Evolutionary conservation across 2,329 filamentous ascomycete species (phyloP).

Genomic region (Aspergillus fischeri): DNA sequence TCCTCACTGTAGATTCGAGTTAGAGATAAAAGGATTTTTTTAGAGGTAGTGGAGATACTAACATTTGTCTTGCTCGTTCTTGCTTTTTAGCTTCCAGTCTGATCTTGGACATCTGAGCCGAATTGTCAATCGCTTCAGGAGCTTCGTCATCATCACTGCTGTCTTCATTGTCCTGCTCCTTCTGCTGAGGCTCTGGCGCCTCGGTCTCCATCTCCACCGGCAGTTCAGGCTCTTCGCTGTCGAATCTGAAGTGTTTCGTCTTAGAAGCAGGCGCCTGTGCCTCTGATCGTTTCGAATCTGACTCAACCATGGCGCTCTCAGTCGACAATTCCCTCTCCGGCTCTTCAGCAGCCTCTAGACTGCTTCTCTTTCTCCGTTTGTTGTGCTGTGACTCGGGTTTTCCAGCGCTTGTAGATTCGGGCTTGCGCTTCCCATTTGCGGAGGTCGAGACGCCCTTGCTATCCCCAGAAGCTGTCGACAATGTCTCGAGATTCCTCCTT

Average conservation of each 20-base stretch:
- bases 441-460: conserved; percentile 9
- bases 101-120: conserved; percentile 35
- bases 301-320: conserved; percentile 6
- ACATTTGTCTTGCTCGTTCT: conserved; percentile 36
- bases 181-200: conserved; percentile 16
- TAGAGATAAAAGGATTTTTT: conserved; percentile 10
- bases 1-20: conserved; percentile 30
- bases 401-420: conserved; percentile 15
- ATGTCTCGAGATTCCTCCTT: conserved; percentile 11
- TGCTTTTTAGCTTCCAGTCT: conserved; percentile 37
- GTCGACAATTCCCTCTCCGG: conserved; percentile 10
- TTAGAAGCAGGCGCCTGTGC: conserved; percentile 11
- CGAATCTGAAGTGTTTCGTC: conserved; percentile 37
- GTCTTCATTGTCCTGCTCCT: conserved; percentile 21
- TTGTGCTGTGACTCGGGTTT: conserved; percentile 24
- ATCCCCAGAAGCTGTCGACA: background rate
- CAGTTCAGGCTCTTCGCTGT: conserved; percentile 36
- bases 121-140: conserved; percentile 41
- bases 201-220: conserved; percentile 18
- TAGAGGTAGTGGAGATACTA: conserved; percentile 10
- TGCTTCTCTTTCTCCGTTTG: conserved; percentile 33
- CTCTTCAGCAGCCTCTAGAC: conserved; percentile 17
- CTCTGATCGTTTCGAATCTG: conserved; percentile 12
- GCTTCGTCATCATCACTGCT: conserved; percentile 39
- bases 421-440: conserved; percentile 34